Evolutionary conservation across 1,139 yeast genomes (phyloP).

Genomic region (Meyerozyma smithsonii): DNA sequence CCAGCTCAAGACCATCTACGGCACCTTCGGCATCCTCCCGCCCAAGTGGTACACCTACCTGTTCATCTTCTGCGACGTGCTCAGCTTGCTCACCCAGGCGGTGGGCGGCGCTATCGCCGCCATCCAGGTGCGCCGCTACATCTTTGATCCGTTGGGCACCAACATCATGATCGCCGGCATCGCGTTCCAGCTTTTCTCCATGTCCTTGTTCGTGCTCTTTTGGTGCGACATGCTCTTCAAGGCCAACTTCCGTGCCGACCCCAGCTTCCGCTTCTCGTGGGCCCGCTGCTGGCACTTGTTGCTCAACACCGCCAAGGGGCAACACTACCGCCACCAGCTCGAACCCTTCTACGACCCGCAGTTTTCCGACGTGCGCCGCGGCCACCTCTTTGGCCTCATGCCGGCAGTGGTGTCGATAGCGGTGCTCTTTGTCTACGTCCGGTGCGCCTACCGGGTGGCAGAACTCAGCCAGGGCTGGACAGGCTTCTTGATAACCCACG

Average conservation of each 20-base stretch:
- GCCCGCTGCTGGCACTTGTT: constrained; percentile 14
- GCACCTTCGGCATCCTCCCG: constrained; percentile 22
- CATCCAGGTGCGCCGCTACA: constrained; percentile 14
- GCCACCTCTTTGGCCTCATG: constrained; percentile 17
- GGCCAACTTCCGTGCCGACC: constrained; percentile 18
- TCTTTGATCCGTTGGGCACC: constrained; percentile 22
- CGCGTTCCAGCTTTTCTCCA: constrained; percentile 33
- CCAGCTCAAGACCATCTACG: constrained; percentile 28
- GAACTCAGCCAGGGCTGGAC: constrained; percentile 32
- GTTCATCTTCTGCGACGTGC: constrained; percentile 30
- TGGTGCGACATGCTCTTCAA: constrained; percentile 24
- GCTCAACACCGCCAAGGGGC: constrained; percentile 21
- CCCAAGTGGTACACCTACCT: constrained; percentile 35
- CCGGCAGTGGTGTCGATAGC: constrained; percentile 21
- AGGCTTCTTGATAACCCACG: constrained; percentile 31
- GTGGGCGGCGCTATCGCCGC: constrained; percentile 37
- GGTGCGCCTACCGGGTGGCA: constrained; percentile 29
- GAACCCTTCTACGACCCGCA: constrained; percentile 17
- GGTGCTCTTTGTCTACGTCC: constrained; percentile 21
- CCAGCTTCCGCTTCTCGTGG: constrained; percentile 11
- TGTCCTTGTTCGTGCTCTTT: constrained; percentile 27
- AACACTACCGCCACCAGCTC: constrained; percentile 11
- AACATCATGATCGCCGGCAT: constrained; percentile 36
- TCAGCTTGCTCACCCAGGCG: constrained; percentile 32
- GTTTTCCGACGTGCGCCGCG: constrained; percentile 13